These are phyloP conservation scores for Ophiocordyceps camponoti-floridani DNA, from an alignment of 2,329 filamentous ascomycete species.

Conservation along the genomic window DNA sequence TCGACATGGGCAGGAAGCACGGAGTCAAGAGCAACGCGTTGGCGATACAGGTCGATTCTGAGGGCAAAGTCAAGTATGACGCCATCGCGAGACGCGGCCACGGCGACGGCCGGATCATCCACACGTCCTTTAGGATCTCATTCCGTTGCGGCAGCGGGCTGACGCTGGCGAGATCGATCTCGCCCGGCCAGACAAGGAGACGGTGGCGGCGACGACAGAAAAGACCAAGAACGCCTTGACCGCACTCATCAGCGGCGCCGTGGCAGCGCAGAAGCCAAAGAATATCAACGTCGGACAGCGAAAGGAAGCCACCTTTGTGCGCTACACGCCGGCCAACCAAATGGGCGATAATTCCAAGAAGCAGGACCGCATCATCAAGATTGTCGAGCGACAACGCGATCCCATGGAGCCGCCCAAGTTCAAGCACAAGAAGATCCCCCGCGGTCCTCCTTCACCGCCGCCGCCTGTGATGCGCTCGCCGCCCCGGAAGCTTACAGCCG, in stretches of 20 bases:
- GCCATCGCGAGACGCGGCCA: constrained; percentile 86
- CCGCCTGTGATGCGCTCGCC: constrained; percentile 92
- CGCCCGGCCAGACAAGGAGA: constrained; percentile 66
- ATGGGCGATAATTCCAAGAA: constrained; percentile 81
- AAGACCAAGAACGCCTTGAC: constrained; percentile 77
- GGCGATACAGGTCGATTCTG: constrained; percentile 75
- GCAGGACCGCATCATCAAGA: constrained; percentile 95
- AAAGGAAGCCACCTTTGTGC: constrained; percentile 80
- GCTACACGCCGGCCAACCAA: constrained; percentile 90
- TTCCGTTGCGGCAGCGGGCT: constrained; percentile 80
- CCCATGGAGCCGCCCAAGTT: constrained; percentile 97
- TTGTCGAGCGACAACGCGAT: constrained; percentile 83
- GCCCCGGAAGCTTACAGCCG: constrained; percentile 83
- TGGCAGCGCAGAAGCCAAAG: constrained; percentile 89
- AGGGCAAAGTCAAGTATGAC: constrained; percentile 92
- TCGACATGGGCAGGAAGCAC: constrained; percentile 81
- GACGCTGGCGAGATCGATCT: constrained; percentile 84
- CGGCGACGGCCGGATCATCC: constrained; percentile 64
- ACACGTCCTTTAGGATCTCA: constrained; percentile 91
- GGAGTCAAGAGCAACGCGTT: constrained; percentile 65
- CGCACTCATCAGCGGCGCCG: constrained; percentile 64
- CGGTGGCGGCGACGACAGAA: constrained; percentile 70
- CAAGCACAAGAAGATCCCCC: constrained; percentile 96
- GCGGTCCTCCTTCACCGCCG: constrained; percentile 79
- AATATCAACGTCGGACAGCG: constrained; percentile 69